These are phyloP conservation scores for Irpex sp. DNA, from an alignment of 1,284 basidiomycete genomes.

Conservation along the genomic window DNA sequence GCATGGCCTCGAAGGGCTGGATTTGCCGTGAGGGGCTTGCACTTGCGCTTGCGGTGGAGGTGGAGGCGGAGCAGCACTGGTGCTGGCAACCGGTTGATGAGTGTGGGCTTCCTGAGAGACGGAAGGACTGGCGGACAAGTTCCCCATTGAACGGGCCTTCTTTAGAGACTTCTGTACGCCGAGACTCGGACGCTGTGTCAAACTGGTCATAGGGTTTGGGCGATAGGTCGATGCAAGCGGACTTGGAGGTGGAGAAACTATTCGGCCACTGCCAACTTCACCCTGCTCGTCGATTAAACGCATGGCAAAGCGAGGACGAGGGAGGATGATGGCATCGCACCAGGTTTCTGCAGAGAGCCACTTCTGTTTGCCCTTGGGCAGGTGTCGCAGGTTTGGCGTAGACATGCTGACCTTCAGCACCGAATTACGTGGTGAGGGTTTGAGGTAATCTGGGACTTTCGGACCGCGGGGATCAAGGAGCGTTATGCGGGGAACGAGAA, in stretches of 20 bases:
- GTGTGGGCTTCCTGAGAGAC: constrained; percentile 4
- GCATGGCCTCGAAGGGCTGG: neutral
- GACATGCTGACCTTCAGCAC: constrained; percentile 50
- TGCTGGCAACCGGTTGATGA: neutral
- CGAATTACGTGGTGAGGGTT: constrained; percentile 17
- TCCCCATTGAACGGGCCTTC: constrained; percentile 18
- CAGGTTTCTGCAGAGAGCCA: constrained; percentile 72
- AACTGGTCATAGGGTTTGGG: constrained; percentile 4
- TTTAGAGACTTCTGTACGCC: constrained; percentile 13
- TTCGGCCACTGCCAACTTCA: constrained; percentile 25
- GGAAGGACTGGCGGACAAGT: constrained; percentile 11
- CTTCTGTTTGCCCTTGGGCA: constrained; percentile 43
- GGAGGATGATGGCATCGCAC: constrained; percentile 73
- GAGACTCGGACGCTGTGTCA: constrained; percentile 2
- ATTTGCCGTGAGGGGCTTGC: constrained; percentile 7
- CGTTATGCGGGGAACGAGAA: constrained; percentile 14
- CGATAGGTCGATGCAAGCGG: constrained; percentile 27
- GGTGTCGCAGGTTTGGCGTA: constrained; percentile 52
- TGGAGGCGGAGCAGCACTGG: constrained; percentile 9
- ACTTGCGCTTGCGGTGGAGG: constrained; percentile 6
- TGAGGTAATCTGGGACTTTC: constrained; percentile 17
- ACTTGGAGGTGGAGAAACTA: constrained; percentile 46
- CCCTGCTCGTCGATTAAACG: constrained; percentile 21
- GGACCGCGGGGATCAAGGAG: constrained; percentile 17
- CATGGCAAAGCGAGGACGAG: constrained; percentile 61